phyloP scores from a whole-genome alignment of 805 yeast species.

The Saturnispora mendoncae region DNA sequence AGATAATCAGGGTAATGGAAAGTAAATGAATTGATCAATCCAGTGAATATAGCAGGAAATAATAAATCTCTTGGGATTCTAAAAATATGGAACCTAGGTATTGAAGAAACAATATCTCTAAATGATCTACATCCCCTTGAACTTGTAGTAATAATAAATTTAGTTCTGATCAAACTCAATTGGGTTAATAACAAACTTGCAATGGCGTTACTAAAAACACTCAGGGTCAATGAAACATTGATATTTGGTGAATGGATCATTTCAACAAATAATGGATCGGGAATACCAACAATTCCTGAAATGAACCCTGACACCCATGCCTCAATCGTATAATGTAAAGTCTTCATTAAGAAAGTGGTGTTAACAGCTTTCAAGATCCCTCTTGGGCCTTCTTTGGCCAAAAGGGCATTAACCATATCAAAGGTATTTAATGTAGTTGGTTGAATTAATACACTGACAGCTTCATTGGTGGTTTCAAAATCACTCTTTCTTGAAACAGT shows the following conservation, averaged over 20 bases:
- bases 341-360: slow-evolving; percentile 70
- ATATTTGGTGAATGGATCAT: slow-evolving; percentile 75
- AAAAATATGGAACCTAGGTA: slow-evolving; percentile 36
- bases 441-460: slow-evolving; percentile 25
- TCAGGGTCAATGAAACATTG: slow-evolving; percentile 52
- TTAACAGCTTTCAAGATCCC: slow-evolving; percentile 69
- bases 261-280: slow-evolving; percentile 84
- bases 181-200: slow-evolving; percentile 74
- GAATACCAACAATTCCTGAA: slow-evolving; percentile 71
- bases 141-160: slow-evolving; percentile 53
- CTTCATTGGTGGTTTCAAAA: not conserved
- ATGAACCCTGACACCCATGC: slow-evolving; percentile 89
- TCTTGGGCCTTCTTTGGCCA: slow-evolving; percentile 61
- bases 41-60: slow-evolving; percentile 47
- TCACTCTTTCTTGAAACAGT: slow-evolving; percentile 7
- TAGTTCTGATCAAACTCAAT: slow-evolving; percentile 69
- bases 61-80: slow-evolving; percentile 48
- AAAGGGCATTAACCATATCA: slow-evolving; percentile 55
- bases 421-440: slow-evolving; percentile 56
- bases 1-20: slow-evolving; percentile 41
- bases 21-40: slow-evolving; percentile 23
- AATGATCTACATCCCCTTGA: slow-evolving; percentile 51
- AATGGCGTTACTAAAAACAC: slow-evolving; percentile 61
- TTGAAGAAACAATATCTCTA: slow-evolving; percentile 50
- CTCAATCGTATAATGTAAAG: slow-evolving; percentile 67